Base-by-base conservation (phyloP, 148 eudicot species). In the Camellia sinensis region DNA sequence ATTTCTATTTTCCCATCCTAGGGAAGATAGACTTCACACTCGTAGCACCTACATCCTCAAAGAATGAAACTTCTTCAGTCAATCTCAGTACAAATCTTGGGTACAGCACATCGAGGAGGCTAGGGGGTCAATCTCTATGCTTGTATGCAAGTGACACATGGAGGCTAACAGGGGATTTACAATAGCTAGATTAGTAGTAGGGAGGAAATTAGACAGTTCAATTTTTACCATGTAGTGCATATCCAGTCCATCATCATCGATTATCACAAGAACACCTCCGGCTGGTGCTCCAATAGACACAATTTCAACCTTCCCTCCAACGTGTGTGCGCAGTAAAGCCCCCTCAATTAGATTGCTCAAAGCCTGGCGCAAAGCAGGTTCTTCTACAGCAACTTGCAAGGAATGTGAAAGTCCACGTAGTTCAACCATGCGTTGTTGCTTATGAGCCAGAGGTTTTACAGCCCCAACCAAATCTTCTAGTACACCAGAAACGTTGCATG, bases 241-340 rank as follows among this genome's bases (percentile, higher is more conserved):
- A 82, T 96, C 99, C 0, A 92, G 97, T 57, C 99, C 99, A 90
- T 96, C 94, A 79, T 96, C 99, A 81, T 96, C 97, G 67, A 96
- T 92, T 44, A 96, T 82, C 48, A 96, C 87, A 64, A 96, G 97
- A 79, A 88, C 94, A 75, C 98, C 99, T 11, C 98, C 99, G 7
- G 98, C 99, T 71, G 99, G 99, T 48, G 99, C 98, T 80, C 82
- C 86, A 21, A 93, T 85, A 59, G 94, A 89, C 78, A 92, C 82
- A 53, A 96, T 91, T 74, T 91, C 92, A 81, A 96, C 92, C 80
- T 82, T 92, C 68, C 99, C 99, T 15, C 92, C 95, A 69, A 92
- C 87, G 69, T 81, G 85, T 21, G 95, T 89, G 67, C 99, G 97
- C 88, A 96, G 69, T 59, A 96, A 71, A 73, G 98, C 98, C 66